A percentile compares a stretch with the other conserved stretches of the same genome.
phyloP scores from a whole-genome alignment of 2,329 filamentous ascomycete genomes.

The Trichoderma asperellum region DNA sequence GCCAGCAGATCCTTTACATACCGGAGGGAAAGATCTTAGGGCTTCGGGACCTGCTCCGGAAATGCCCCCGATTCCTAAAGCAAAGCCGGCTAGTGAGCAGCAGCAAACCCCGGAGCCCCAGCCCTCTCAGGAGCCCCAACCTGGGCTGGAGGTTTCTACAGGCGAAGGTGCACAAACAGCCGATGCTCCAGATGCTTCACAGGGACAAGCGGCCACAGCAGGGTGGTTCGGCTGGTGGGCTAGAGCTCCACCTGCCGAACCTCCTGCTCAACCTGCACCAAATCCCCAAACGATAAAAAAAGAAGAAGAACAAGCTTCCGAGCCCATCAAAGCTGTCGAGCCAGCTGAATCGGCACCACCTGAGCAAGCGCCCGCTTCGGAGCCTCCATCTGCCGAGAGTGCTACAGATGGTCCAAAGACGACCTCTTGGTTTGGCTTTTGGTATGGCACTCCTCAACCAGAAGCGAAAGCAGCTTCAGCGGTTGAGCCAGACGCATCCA shows the following conservation, averaged over 20 bases:
- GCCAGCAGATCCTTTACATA: neutral
- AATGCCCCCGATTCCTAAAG: neutral
- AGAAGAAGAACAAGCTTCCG: neutral
- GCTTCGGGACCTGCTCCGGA: conserved; percentile 1
- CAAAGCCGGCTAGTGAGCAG: neutral
- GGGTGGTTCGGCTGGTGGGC: conserved; percentile 62
- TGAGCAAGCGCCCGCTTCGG: conserved; percentile 32
- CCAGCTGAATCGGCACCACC: conserved; percentile 30
- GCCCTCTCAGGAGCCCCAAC: neutral
- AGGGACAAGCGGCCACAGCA: conserved; percentile 43
- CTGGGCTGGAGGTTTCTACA: conserved; percentile 34
- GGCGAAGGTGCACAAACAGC: conserved; percentile 1
- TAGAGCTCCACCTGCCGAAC: conserved; percentile 37
- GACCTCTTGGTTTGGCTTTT: conserved; percentile 49
- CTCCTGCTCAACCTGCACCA: conserved; percentile 22
- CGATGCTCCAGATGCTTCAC: conserved; percentile 6
- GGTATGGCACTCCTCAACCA: conserved; percentile 38
- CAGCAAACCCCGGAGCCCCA: neutral
- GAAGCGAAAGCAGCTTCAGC: conserved; percentile 25
- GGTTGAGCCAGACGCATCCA: conserved; percentile 1
- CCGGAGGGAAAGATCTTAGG: neutral
- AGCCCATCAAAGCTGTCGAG: conserved; percentile 1
- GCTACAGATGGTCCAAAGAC: conserved; percentile 32
- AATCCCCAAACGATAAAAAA: conserved; percentile 20
- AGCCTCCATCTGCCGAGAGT: conserved; percentile 30